Base-by-base conservation (phyloP, 768 basidiomycete genomes). In the Rhizopogon vulgaris region DNA sequence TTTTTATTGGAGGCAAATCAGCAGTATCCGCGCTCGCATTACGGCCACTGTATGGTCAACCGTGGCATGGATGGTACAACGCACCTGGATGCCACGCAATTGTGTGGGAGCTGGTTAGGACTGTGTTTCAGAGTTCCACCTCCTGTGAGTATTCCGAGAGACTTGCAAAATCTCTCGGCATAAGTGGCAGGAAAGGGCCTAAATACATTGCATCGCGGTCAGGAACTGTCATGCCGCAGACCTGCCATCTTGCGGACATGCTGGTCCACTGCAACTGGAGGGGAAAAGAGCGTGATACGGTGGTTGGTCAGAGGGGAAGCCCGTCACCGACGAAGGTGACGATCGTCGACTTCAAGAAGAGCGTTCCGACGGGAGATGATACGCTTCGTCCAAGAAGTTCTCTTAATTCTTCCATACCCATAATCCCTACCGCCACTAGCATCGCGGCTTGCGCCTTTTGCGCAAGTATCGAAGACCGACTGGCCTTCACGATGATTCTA, bases 191-290 rank as follows among this genome's bases (percentile, higher is more conserved):
- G 41, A 53, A 47, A 10, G 68, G 68, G 1, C 88, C 87, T 43
- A 90, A 88, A 60, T 92, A 78, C 66, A 81, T 88, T 54, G 81
- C 86, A 0, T 83, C 89, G 58, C 81, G 24, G 68, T 91, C 42
- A 75, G 86, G 65, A 64, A 87, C 56, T 75, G 72, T 54, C 64
- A 59, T 69, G 1, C 66, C n/a, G 60, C 68, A 34, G 73, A 78
- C 61, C 72, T 78, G 48, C 70, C 80, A 15, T 63, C 77, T 60
- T 82, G 88, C 22, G 73, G 68, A 40, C 80, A 87, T 69, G 73
- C 85, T 34, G 18, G 28, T 30, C 5, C 48, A 34, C n/a, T 18
- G 32, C 18, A 48, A 37, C 18, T 22, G 47, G 47, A 38, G 39
- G 47, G 58, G 56, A 52, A 58, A 6, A 54, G 51, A 47, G 36